Evolutionary conservation across 169 alveolate species (phyloP).

Genomic region (Fabrea salina): DNA sequence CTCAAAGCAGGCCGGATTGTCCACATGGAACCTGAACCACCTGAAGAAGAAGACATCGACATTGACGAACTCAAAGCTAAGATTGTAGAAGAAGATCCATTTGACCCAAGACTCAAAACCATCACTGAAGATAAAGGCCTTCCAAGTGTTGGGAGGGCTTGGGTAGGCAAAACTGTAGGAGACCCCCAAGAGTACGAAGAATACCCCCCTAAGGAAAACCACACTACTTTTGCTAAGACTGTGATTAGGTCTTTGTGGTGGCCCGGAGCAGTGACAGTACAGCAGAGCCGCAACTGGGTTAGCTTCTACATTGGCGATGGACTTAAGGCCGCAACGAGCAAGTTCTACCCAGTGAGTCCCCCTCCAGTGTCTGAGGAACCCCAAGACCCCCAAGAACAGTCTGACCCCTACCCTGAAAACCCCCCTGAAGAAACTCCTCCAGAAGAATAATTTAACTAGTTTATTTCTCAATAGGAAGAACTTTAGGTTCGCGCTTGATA

Average conservation of each 20-base stretch:
- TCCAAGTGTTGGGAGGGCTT: slow-evolving; percentile 43
- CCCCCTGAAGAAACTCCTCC: neutral
- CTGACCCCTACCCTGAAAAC: slow-evolving; percentile 56
- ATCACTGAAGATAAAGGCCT: slow-evolving; percentile 55
- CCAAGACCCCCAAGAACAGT: slow-evolving; percentile 51
- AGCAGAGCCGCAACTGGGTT: slow-evolving; percentile 49
- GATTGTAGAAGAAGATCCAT: slow-evolving; percentile 48
- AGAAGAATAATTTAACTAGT: neutral
- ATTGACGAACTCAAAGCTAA: slow-evolving; percentile 51
- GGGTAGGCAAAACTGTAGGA: slow-evolving; percentile 60
- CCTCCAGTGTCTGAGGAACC: slow-evolving; percentile 59
- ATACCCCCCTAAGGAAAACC: slow-evolving; percentile 43
- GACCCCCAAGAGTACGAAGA: slow-evolving; percentile 54
- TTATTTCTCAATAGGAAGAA: slow-evolving; percentile 19
- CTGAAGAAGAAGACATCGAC: slow-evolving; percentile 45
- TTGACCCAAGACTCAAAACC: slow-evolving; percentile 44
- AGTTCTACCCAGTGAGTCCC: slow-evolving; percentile 60
- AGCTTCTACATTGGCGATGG: slow-evolving; percentile 64
- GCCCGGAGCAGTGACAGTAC: slow-evolving; percentile 67
- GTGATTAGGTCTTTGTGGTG: slow-evolving; percentile 53
- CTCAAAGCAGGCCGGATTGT: slow-evolving; percentile 58
- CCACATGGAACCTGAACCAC: slow-evolving; percentile 37
- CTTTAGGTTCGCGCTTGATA: neutral
- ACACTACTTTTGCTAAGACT: slow-evolving; percentile 47
- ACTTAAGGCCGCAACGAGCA: slow-evolving; percentile 47